Evolutionary conservation across 2,329 filamentous ascomycete genomes (phyloP).

Genomic region (Scortechinia acanthostroma): DNA sequence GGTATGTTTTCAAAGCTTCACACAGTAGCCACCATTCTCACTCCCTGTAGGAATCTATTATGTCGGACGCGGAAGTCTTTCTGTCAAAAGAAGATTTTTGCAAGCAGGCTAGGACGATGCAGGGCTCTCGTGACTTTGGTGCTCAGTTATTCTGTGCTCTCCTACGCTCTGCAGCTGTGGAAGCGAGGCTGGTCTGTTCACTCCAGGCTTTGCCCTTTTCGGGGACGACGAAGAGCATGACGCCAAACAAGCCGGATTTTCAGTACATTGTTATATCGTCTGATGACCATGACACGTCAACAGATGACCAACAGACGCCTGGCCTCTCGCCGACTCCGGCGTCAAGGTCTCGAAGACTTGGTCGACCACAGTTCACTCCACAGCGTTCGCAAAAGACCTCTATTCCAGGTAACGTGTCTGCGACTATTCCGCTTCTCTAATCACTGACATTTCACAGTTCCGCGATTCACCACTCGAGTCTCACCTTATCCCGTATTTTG

Average conservation of each 20-base stretch:
- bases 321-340: neutral
- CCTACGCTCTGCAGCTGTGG: slow-evolving; percentile 74
- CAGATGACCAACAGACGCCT: neutral
- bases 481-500: slow-evolving; percentile 81
- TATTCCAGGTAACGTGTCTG: too few relatives aligned
- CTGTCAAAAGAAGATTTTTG: slow-evolving; percentile 70
- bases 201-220: slow-evolving; percentile 74
- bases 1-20: neutral
- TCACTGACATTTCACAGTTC: neutral
- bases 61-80: slow-evolving; percentile 58
- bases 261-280: neutral
- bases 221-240: slow-evolving; percentile 21
- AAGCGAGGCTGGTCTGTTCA: slow-evolving; percentile 80
- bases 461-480: slow-evolving; percentile 33
- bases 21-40: slow-evolving; percentile 7
- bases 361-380: neutral
- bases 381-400: too few relatives aligned
- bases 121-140: slow-evolving; percentile 82
- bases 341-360: neutral
- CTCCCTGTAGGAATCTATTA: slow-evolving; percentile 38
- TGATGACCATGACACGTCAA: neutral
- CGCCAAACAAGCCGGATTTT: slow-evolving; percentile 36
- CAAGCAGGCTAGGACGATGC: slow-evolving; percentile 57
- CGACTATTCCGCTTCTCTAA: too few relatives aligned
- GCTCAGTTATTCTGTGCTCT: slow-evolving; percentile 86